Evolutionary conservation across 257 asterid genomes (phyloP), one percentile per base, ranked within the genome.

Genomic region (Solanum bulbocastanum): DNA sequence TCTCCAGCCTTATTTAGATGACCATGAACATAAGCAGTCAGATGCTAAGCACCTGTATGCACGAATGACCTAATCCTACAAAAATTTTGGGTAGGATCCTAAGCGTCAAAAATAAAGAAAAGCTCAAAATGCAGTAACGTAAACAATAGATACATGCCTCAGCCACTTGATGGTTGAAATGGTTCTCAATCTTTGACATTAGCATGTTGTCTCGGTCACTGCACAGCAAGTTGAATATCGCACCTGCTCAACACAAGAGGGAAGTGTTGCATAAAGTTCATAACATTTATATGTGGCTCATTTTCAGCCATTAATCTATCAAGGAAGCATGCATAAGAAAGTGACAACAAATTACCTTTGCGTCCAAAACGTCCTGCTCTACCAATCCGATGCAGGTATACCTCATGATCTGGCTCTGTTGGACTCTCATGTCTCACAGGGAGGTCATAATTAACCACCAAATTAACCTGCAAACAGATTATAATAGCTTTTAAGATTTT

Each of bases 281-380:
- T 42, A 60, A 11, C 49, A 73, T 42, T 23, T 7, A 46, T 58
- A 83, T 32, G 60, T 30, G 30, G 30, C 40, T 46, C 42, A 46
- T 81, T 46, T 44, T 20, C 68, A 81, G 42, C 5, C 68, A 60
- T 60, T 22, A 60, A 60, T 60, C 30, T 60, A 60, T 23, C 69
- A 23, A 60, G 85, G 85, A 81, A 81, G 16, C 25, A 81, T 81
- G 68, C 85, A 81, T 25, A 46, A 27, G 60, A 46, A 46, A 46
- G 85, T 27, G 68, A 25, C 36, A 46, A 44, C 42, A 46, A 16
- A 71, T 84, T 91, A 95, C 99, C 99, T 92, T 94, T 97, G 90
- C 98, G 98, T 42, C 99, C 99, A 91, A 97, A 97, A 74, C 99
- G 99, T 23, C 99, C 99, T 2, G 99, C 99, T 93, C 99, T 92